Evolutionary conservation across 2,329 filamentous ascomycete genomes (phyloP).

Genomic region (Trichoderma sp.): DNA sequence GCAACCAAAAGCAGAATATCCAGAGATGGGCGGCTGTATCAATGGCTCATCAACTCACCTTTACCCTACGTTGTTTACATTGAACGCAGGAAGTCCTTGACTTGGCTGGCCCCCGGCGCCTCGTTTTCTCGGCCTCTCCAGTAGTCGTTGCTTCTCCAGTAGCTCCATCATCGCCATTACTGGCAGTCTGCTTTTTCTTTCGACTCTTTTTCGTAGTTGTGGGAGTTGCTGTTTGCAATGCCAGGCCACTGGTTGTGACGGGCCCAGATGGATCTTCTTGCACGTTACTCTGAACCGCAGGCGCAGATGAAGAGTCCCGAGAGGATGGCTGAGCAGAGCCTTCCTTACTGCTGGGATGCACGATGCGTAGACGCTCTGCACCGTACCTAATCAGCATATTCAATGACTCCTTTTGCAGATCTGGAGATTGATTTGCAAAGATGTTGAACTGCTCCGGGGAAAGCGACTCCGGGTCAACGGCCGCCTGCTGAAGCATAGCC

Average conservation of each 20-base stretch:
- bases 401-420: conserved; percentile 56
- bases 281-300: conserved; percentile 27
- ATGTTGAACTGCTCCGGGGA: conserved; percentile 60
- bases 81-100: conserved; percentile 41
- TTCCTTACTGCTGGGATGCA: conserved; percentile 51
- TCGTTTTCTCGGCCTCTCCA: conserved; percentile 25
- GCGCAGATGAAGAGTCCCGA: conserved; percentile 30
- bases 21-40: neutral
- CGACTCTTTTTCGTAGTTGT: conserved; percentile 23
- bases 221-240: conserved; percentile 30
- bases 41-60: conserved; percentile 37
- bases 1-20: conserved; percentile 21
- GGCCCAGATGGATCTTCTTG: conserved; percentile 32
- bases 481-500: conserved; percentile 48
- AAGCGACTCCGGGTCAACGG: conserved; percentile 54
- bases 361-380: conserved; percentile 58
- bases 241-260: conserved; percentile 38
- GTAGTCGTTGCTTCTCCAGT: conserved; percentile 14
- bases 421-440: conserved; percentile 60
- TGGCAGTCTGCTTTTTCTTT: neutral
- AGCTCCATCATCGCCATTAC: neutral
- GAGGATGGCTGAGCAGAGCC: conserved; percentile 36
- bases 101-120: conserved; percentile 32
- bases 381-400: conserved; percentile 60
- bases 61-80: conserved; percentile 42